Percentiles rank a stretch among this genome's conserved stretches.
Evolutionary conservation across 2,329 filamentous ascomycete species (phyloP).

Genomic region (Arthroderma uncinatum): DNA sequence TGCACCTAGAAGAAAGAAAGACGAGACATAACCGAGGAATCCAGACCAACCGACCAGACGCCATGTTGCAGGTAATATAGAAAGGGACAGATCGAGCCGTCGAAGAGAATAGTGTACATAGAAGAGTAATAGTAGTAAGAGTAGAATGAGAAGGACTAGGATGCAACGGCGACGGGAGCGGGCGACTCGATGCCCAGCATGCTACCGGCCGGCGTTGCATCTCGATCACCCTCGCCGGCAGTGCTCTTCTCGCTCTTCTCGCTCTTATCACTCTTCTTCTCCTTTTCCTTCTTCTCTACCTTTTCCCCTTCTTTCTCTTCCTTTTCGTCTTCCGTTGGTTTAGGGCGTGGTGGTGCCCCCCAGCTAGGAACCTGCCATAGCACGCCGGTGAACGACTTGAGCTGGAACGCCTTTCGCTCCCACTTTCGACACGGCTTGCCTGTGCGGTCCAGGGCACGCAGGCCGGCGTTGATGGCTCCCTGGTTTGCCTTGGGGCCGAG

Average conservation of each 20-base stretch:
- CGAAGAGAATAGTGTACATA: background rate
- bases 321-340: background rate
- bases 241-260: constrained; percentile 8
- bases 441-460: constrained; percentile 83
- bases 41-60: background rate
- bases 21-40: background rate
- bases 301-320: background rate
- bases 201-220: background rate
- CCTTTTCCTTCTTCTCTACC: background rate
- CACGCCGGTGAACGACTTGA: constrained; percentile 89
- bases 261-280: background rate
- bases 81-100: background rate
- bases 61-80: background rate
- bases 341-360: constrained; percentile 50
- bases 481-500: constrained; percentile 94
- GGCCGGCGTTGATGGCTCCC: constrained; percentile 91
- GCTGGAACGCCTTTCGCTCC: constrained; percentile 66
- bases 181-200: background rate
- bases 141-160: background rate
- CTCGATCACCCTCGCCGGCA: background rate
- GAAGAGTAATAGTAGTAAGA: background rate
- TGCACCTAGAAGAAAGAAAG: background rate
- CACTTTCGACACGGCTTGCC: constrained; percentile 89
- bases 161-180: constrained; percentile 1
- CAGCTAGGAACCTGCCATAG: constrained; percentile 73